A percentile compares a stretch with the other conserved stretches of the same genome.
phyloP scores from a whole-genome alignment of 2,329 filamentous ascomycete genomes.

The Verticillium alfalfae region DNA sequence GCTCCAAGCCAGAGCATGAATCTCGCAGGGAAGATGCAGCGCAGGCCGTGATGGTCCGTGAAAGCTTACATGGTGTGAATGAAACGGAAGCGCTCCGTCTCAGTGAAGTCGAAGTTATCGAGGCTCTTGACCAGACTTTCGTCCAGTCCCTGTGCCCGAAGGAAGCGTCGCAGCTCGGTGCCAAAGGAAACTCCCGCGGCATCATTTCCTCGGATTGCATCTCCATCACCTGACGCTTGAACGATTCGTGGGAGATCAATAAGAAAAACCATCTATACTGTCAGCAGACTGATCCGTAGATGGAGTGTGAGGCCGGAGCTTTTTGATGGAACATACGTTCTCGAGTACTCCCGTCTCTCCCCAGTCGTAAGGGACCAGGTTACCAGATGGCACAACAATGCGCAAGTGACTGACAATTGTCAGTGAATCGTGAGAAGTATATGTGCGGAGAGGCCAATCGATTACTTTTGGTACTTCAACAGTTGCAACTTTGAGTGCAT shows the following conservation, averaged over 20 bases:
- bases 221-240: constrained; percentile 18
- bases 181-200: constrained; percentile 44
- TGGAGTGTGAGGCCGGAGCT: background rate
- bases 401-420: constrained; percentile 52
- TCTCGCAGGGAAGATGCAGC: too few relatives aligned
- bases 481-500: constrained; percentile 97
- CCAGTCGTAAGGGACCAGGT: constrained; percentile 84
- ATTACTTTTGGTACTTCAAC: constrained; percentile 51
- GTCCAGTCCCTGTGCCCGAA: constrained; percentile 61
- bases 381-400: constrained; percentile 81
- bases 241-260: constrained; percentile 74
- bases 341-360: constrained; percentile 80
- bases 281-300: constrained; percentile 8
- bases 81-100: constrained; percentile 68
- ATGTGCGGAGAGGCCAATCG: background rate
- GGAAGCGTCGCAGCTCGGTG: constrained; percentile 64
- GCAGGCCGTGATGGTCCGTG: too few relatives aligned
- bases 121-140: constrained; percentile 63
- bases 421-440: background rate
- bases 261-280: constrained; percentile 67
- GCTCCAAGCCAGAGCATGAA: too few relatives aligned
- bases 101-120: constrained; percentile 73
- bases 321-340: constrained; percentile 50
- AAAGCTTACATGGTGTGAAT: constrained; percentile 74
- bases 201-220: constrained; percentile 25